phyloP scores from a whole-genome alignment of 1,284 basidiomycete species.

The Pholiota adiposa region DNA sequence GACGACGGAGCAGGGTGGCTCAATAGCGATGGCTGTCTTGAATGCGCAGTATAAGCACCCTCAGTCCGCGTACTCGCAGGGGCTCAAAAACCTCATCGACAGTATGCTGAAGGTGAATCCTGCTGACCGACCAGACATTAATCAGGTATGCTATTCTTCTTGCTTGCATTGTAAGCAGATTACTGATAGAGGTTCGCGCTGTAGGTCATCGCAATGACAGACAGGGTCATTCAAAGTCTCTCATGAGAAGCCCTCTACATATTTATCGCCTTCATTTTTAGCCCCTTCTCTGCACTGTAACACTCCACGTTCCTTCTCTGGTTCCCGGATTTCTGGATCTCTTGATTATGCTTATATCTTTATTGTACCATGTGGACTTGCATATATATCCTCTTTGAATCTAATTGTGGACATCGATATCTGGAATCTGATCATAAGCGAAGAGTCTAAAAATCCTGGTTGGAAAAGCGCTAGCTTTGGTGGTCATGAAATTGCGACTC shows the following conservation, averaged over 20 bases:
- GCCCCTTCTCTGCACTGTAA: not conserved
- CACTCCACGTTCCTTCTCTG: not conserved
- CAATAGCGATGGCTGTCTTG: slow-evolving; percentile 94
- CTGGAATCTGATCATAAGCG: too few species aligned
- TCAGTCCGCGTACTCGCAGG: slow-evolving; percentile 78
- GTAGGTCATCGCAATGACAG: slow-evolving; percentile 75
- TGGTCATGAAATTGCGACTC: slow-evolving; percentile 4
- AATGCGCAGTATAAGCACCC: slow-evolving; percentile 92
- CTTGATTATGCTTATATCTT: slow-evolving; percentile 17
- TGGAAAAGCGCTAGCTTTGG: too few species aligned
- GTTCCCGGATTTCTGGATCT: slow-evolving; percentile 1
- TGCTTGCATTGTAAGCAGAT: not conserved
- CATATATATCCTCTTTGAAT: slow-evolving; percentile 8
- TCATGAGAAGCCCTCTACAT: not conserved
- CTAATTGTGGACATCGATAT: slow-evolving; percentile 1
- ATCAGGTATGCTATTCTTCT: slow-evolving; percentile 55
- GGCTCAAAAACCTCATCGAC: slow-evolving; percentile 81
- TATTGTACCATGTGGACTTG: slow-evolving; percentile 17
- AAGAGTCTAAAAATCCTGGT: not conserved
- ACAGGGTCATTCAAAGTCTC: slow-evolving; percentile 46
- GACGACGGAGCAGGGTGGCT: slow-evolving; percentile 86
- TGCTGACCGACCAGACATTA: slow-evolving; percentile 80
- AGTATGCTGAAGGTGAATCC: slow-evolving; percentile 84
- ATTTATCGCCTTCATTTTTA: not conserved
- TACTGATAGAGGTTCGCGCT: not conserved